Evolutionary conservation across 2,329 filamentous ascomycete genomes (phyloP).

Genomic region (Harringtonia lauricola): DNA sequence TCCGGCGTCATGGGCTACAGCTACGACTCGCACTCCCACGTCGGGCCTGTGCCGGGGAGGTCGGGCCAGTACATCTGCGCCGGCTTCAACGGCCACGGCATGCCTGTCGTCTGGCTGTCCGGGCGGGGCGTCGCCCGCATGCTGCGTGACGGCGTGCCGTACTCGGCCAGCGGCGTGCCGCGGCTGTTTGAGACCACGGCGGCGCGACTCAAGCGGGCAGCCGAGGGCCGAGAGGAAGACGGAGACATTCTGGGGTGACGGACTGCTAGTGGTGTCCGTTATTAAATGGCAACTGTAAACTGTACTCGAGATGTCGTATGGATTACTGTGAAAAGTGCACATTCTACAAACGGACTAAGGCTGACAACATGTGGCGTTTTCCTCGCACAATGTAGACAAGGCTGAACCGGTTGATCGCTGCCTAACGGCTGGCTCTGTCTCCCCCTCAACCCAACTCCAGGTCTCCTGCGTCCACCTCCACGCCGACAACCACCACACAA

Average conservation of each 20-base stretch:
- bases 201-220: background rate
- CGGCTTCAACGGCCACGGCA: slow-evolving; percentile 1
- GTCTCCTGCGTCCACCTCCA: too few species aligned
- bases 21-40: background rate
- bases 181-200: background rate
- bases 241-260: background rate
- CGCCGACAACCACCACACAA: too few species aligned
- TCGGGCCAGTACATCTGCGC: background rate
- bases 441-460: too few species aligned
- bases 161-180: background rate
- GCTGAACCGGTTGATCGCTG: too few species aligned
- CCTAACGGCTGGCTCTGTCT: too few species aligned
- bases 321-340: too few species aligned
- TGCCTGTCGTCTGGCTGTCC: slow-evolving; percentile 25
- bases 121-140: slow-evolving; percentile 24
- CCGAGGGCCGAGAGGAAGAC: background rate
- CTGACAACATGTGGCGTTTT: too few species aligned
- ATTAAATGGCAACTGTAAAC: too few species aligned
- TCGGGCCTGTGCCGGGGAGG: background rate
- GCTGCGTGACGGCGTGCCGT: background rate
- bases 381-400: too few species aligned
- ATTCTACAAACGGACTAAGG: too few species aligned
- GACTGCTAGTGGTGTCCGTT: background rate
- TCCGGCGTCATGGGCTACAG: slow-evolving; percentile 1
- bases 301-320: too few species aligned